These are phyloP conservation scores for Pichia sp. DNA, from an alignment of 1,139 yeast genomes.

Conservation along the genomic window DNA sequence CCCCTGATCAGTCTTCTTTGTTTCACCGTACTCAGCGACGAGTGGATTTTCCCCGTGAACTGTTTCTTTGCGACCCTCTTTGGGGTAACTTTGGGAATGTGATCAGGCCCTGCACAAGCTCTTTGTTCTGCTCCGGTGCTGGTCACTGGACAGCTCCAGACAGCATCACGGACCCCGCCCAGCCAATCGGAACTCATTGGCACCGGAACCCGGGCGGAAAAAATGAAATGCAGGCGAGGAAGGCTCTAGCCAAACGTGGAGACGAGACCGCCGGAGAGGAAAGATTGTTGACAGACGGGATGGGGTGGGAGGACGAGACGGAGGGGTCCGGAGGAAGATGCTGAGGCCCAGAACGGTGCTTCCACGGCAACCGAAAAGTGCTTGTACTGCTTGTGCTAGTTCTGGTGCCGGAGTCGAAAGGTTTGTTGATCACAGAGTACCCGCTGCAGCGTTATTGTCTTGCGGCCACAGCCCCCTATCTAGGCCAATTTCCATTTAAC, in stretches of 20 bases:
- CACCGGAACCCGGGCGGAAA: background rate
- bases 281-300: background rate
- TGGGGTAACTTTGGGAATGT: slow-evolving; percentile 43
- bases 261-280: background rate
- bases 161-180: background rate
- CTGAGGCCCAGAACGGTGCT: too few species aligned
- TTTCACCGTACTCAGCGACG: slow-evolving; percentile 45
- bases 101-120: background rate
- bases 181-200: slow-evolving; percentile 4
- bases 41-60: slow-evolving; percentile 50
- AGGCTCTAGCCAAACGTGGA: background rate
- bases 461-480: too few species aligned
- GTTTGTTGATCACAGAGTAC: too few species aligned
- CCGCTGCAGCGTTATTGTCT: too few species aligned
- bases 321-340: background rate
- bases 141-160: background rate
- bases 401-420: too few species aligned
- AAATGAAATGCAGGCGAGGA: background rate
- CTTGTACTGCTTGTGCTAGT: too few species aligned
- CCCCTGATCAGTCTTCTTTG: slow-evolving; percentile 51
- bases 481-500: too few species aligned
- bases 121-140: background rate
- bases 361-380: too few species aligned
- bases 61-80: slow-evolving; percentile 55
- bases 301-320: background rate